Conservation (phyloP, 2,329 filamentous ascomycete species). For the Akanthomyces dipterigenus region DNA sequence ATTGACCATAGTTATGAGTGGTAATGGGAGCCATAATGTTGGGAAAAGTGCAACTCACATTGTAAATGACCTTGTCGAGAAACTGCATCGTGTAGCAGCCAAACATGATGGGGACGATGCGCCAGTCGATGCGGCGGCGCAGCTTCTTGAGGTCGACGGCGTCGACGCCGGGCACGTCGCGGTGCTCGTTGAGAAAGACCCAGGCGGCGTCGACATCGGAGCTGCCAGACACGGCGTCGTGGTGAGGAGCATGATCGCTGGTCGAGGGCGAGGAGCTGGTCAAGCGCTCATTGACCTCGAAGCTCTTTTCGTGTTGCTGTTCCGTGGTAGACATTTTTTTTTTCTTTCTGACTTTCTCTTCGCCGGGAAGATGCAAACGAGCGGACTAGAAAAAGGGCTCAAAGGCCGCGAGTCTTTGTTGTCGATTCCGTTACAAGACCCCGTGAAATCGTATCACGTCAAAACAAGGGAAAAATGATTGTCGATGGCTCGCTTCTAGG, state of each 20-base stretch:
- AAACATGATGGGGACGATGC: conserved; percentile 17
- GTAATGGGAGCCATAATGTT: neutral
- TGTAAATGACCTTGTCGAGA: conserved; percentile 13
- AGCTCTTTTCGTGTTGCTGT: conserved; percentile 19
- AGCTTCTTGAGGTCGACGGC: conserved; percentile 13
- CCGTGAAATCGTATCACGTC: neutral
- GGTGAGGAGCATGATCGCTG: conserved; percentile 7
- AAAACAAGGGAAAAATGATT: neutral
- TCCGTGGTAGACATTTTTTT: conserved; percentile 18
- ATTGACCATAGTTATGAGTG: neutral
- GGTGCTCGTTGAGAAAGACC: conserved; percentile 28
- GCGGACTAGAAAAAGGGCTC: neutral
- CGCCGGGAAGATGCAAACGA: neutral
- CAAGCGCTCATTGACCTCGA: conserved; percentile 15
- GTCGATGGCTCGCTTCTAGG: neutral
- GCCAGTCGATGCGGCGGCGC: conserved; percentile 16
- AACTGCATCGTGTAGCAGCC: conserved; percentile 14
- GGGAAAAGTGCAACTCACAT: neutral
- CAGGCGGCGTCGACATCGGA: conserved; percentile 29
- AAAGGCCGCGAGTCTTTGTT: neutral
- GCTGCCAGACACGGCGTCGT: neutral
- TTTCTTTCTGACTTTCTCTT: neutral
- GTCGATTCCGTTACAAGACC: neutral
- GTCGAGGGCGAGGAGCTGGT: conserved; percentile 16
- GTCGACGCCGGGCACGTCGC: conserved; percentile 22